Conservation (phyloP, 208 protist species). For the Strigomonas galati region DNA sequence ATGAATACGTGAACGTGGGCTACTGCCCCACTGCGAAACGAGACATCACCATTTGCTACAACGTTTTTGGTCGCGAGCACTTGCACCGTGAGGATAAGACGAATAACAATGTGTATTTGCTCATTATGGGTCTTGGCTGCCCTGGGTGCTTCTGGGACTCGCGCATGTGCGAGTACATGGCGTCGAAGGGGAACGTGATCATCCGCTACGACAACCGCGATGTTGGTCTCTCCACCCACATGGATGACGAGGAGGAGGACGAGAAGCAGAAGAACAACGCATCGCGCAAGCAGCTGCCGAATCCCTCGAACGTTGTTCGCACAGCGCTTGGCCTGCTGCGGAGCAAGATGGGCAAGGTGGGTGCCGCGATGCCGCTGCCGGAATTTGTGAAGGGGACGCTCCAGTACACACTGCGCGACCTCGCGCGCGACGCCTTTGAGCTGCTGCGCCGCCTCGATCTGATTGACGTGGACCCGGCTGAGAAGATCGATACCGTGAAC, state of each 20-base stretch:
- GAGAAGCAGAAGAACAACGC: constrained; percentile 1
- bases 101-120: constrained; percentile 27
- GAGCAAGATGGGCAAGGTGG: constrained; percentile 10
- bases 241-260: constrained; percentile 21
- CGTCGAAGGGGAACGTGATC: constrained; percentile 19
- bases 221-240: constrained; percentile 69
- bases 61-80: constrained; percentile 38
- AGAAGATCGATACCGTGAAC: background rate
- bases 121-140: constrained; percentile 61
- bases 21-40: constrained; percentile 42
- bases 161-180: constrained; percentile 29
- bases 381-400: background rate
- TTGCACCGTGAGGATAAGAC: background rate
- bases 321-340: background rate
- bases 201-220: constrained; percentile 81
- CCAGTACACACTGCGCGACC: constrained; percentile 47
- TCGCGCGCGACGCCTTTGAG: constrained; percentile 60
- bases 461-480: background rate
- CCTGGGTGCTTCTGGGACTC: constrained; percentile 56
- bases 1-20: constrained; percentile 55
- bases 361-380: background rate
- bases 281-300: background rate
- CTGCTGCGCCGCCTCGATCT: constrained; percentile 40
- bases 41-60: constrained; percentile 61
- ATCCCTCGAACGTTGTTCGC: background rate